Evolutionary conservation across 2,329 filamentous ascomycete genomes (phyloP).

Genomic region (Ceratocystis eucalypticola): DNA sequence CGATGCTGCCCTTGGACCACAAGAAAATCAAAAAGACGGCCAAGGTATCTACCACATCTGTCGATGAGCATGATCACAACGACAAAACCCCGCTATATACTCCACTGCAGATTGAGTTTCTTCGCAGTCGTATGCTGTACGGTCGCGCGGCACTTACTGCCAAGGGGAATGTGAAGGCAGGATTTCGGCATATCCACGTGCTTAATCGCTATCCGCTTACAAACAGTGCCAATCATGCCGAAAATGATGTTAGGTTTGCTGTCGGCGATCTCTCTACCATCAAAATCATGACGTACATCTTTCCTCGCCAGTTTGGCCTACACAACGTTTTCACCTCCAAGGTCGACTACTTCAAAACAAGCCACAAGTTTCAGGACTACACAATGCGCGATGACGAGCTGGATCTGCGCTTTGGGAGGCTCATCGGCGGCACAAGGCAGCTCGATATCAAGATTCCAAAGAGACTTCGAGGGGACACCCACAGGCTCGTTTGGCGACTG

Average conservation of each 20-base stretch:
- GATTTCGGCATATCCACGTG: constrained; percentile 46
- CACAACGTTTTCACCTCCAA: constrained; percentile 81
- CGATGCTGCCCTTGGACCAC: not conserved
- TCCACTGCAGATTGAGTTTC: constrained; percentile 54
- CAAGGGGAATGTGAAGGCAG: constrained; percentile 54
- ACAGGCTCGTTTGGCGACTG: constrained; percentile 50
- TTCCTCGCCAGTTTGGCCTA: constrained; percentile 76
- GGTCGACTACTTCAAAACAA: constrained; percentile 50
- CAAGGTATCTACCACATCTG: not conserved
- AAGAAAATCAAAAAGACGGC: not conserved
- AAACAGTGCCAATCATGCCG: constrained; percentile 21
- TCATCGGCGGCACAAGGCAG: constrained; percentile 5
- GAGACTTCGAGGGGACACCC: constrained; percentile 49
- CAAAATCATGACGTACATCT: constrained; percentile 81
- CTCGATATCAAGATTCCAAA: constrained; percentile 39
- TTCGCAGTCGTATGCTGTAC: constrained; percentile 78
- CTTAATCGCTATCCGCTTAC: constrained; percentile 15
- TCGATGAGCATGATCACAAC: not conserved
- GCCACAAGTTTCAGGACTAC: constrained; percentile 70
- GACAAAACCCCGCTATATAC: constrained; percentile 20
- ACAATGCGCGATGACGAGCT: constrained; percentile 78
- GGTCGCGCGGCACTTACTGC: constrained; percentile 58
- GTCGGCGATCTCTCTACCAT: constrained; percentile 35
- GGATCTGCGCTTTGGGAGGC: constrained; percentile 22
- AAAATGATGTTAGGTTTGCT: not conserved